Conservation (phyloP, 768 basidiomycete species). For the Pleurotus ostreatus region DNA sequence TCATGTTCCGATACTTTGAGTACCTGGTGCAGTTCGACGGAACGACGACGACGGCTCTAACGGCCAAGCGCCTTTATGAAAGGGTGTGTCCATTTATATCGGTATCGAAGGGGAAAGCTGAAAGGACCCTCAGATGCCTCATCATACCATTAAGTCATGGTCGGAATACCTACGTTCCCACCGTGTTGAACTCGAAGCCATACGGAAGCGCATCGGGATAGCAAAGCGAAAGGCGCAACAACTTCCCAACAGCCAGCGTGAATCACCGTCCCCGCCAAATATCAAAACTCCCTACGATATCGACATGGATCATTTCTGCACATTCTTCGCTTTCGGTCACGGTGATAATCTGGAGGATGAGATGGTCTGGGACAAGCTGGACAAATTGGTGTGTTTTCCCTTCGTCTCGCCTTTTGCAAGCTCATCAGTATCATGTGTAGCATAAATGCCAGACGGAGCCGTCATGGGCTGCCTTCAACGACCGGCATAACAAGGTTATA, state of each 20-base stretch:
- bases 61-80: conserved; percentile 34
- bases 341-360: conserved; percentile 39
- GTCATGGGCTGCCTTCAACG: conserved; percentile 10
- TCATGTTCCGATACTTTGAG: conserved; percentile 38
- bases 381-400: conserved; percentile 29
- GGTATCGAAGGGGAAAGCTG: not conserved
- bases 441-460: conserved; percentile 8
- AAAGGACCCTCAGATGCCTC: conserved; percentile 45
- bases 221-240: conserved; percentile 38
- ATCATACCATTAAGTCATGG: conserved; percentile 55
- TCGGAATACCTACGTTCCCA: conserved; percentile 29
- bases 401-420: not conserved
- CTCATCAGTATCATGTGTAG: conserved; percentile 9
- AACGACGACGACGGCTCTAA: conserved; percentile 29
- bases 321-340: conserved; percentile 52
- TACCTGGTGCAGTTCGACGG: conserved; percentile 47
- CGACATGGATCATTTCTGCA: conserved; percentile 50
- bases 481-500: not conserved
- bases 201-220: conserved; percentile 49
- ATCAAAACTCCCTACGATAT: not conserved
- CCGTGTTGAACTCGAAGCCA: conserved; percentile 36
- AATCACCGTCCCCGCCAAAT: no score
- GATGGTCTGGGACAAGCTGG: conserved; percentile 47
- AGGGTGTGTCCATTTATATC: conserved; percentile 37
- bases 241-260: not conserved